phyloP scores from a whole-genome alignment of 2,329 filamentous ascomycete species.

The Mariannaea elegans region DNA sequence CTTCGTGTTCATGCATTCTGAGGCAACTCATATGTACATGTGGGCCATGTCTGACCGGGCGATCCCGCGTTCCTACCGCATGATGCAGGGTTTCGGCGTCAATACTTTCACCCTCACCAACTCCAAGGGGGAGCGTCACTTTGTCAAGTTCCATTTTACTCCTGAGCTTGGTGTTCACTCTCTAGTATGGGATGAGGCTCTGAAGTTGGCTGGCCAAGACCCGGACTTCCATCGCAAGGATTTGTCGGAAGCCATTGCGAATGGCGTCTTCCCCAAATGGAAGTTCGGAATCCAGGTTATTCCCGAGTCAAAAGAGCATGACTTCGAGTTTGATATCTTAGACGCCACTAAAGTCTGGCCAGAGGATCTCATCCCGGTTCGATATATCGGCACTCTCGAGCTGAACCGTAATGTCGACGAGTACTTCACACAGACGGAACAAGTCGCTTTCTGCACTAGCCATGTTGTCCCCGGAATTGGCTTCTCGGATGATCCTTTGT shows the following conservation, averaged over 20 bases:
- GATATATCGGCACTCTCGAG: slow-evolving; percentile 81
- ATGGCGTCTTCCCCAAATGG: slow-evolving; percentile 77
- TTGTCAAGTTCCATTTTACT: slow-evolving; percentile 82
- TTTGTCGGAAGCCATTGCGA: slow-evolving; percentile 77
- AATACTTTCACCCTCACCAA: slow-evolving; percentile 80
- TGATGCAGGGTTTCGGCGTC: slow-evolving; percentile 89
- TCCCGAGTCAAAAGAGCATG: slow-evolving; percentile 74
- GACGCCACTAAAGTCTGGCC: slow-evolving; percentile 90
- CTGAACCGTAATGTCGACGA: slow-evolving; percentile 84
- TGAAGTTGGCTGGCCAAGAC: slow-evolving; percentile 78
- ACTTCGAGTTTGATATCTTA: slow-evolving; percentile 86
- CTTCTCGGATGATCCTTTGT: slow-evolving; percentile 78
- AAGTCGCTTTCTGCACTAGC: slow-evolving; percentile 82
- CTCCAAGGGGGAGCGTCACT: slow-evolving; percentile 71
- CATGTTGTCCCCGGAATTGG: slow-evolving; percentile 83
- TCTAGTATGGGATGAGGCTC: slow-evolving; percentile 80
- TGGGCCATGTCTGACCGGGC: slow-evolving; percentile 81
- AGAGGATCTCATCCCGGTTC: slow-evolving; percentile 77
- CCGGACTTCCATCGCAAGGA: slow-evolving; percentile 87
- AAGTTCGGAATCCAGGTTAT: slow-evolving; percentile 85
- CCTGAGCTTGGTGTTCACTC: slow-evolving; percentile 80
- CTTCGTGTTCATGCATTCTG: slow-evolving; percentile 69
- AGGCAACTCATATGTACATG: slow-evolving; percentile 82
- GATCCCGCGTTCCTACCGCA: slow-evolving; percentile 78
- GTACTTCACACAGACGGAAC: slow-evolving; percentile 84